A percentile compares a stretch with the other conserved stretches of the same genome.
phyloP scores from a whole-genome alignment of 2,329 filamentous ascomycete genomes.

The Trichophyton benhamiae region DNA sequence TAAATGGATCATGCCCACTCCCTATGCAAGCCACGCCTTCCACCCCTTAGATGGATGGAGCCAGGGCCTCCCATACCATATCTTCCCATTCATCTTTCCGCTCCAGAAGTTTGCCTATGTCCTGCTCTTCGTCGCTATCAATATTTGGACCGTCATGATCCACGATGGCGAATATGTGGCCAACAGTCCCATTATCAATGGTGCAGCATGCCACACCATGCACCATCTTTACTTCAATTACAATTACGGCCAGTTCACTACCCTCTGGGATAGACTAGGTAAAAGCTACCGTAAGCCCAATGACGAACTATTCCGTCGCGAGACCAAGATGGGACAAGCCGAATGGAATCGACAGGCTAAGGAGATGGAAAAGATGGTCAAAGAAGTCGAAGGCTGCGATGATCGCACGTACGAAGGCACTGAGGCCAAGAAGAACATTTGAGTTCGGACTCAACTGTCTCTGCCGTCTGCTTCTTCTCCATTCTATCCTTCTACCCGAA shows the following conservation, averaged over 20 bases:
- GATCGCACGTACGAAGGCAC: slow-evolving; percentile 32
- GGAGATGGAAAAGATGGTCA: slow-evolving; percentile 64
- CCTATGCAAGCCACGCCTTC: slow-evolving; percentile 86
- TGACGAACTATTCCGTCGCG: slow-evolving; percentile 68
- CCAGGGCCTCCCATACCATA: slow-evolving; percentile 81
- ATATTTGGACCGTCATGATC: slow-evolving; percentile 94
- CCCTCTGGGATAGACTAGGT: slow-evolving; percentile 77
- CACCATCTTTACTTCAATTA: slow-evolving; percentile 82
- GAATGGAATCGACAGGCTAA: slow-evolving; percentile 68
- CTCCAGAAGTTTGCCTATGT: slow-evolving; percentile 85
- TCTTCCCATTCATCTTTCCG: slow-evolving; percentile 87
- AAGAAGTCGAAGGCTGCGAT: slow-evolving; percentile 55
- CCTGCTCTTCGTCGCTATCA: slow-evolving; percentile 77
- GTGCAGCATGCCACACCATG: slow-evolving; percentile 84
- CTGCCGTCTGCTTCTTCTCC: not conserved
- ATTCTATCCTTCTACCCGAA: not conserved
- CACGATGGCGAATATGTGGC: slow-evolving; percentile 90
- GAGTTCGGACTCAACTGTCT: not conserved
- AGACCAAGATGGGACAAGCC: slow-evolving; percentile 69
- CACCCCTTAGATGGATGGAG: slow-evolving; percentile 84
- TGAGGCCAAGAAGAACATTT: slow-evolving; percentile 28
- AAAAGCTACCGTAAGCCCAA: slow-evolving; percentile 81
- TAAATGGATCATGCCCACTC: slow-evolving; percentile 99
- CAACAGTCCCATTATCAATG: slow-evolving; percentile 84
- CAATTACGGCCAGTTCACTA: slow-evolving; percentile 93